phyloP scores from a whole-genome alignment of 2,329 filamentous ascomycete genomes.

The Ophiostoma ulmi region DNA sequence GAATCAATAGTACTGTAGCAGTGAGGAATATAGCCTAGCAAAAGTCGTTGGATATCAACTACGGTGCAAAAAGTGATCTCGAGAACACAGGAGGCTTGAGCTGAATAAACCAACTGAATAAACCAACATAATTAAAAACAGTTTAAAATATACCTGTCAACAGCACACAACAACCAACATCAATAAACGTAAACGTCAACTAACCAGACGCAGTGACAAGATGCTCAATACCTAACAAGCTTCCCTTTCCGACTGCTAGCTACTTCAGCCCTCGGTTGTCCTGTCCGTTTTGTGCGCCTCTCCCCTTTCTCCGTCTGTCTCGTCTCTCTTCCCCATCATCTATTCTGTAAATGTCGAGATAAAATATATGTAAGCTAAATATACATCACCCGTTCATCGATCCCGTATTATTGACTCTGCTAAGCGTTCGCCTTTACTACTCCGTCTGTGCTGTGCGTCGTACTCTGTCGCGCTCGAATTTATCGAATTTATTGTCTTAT shows the following conservation, averaged over 20 bases:
- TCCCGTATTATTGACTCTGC: slow-evolving; percentile 9
- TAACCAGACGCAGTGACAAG: not conserved
- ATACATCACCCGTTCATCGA: not conserved
- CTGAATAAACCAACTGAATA: not conserved
- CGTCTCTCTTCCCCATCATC: not conserved
- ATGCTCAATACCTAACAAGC: not conserved
- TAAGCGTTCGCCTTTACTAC: not conserved
- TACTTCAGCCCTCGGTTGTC: not conserved
- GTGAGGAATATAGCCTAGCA: not conserved
- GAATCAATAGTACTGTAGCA: not conserved
- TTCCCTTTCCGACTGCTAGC: not conserved
- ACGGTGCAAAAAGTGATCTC: not conserved
- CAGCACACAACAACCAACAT: not conserved
- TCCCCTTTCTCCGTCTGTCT: not conserved
- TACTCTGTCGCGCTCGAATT: not conserved
- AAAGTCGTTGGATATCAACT: not conserved
- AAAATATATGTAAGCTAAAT: not conserved
- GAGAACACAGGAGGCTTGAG: not conserved
- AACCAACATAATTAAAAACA: not conserved
- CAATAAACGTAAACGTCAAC: not conserved
- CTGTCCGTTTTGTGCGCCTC: not conserved
- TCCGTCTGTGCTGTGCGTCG: not conserved
- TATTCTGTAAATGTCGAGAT: not conserved
- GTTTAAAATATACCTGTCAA: not conserved
- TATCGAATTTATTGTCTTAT: slow-evolving; percentile 7